These are phyloP conservation scores for Leccinum solheimii DNA, from an alignment of 1,284 basidiomycete species.

Conservation along the genomic window DNA sequence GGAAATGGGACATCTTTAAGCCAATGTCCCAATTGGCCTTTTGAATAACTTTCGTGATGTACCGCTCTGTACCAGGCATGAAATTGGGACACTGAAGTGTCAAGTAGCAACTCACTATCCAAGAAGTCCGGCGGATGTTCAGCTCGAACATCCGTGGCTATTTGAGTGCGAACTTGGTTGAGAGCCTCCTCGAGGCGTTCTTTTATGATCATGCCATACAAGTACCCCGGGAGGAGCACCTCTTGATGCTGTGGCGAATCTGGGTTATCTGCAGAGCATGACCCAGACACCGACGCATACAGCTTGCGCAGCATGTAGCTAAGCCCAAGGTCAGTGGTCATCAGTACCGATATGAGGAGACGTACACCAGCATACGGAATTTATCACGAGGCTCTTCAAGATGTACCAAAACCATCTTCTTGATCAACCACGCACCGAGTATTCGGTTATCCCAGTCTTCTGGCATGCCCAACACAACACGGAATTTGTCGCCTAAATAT, in stretches of 20 bases:
- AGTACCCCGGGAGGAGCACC: constrained; percentile 88
- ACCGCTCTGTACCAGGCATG: constrained; percentile 56
- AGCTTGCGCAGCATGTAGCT: constrained; percentile 98
- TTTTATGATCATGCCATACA: constrained; percentile 98
- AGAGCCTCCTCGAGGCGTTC: constrained; percentile 94
- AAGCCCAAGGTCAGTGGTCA: constrained; percentile 14
- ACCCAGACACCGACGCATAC: constrained; percentile 88
- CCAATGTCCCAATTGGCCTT: constrained; percentile 94
- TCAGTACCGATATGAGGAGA: neutral
- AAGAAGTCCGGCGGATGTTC: constrained; percentile 81
- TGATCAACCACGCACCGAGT: constrained; percentile 82
- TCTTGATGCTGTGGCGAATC: constrained; percentile 99
- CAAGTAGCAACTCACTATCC: constrained; percentile 59
- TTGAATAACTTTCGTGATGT: constrained; percentile 76
- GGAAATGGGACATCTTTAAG: constrained; percentile 87
- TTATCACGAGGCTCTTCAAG: constrained; percentile 91
- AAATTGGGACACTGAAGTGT: constrained; percentile 7
- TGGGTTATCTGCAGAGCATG: constrained; percentile 94
- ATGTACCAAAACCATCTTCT: constrained; percentile 90
- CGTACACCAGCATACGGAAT: constrained; percentile 90
- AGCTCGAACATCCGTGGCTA: constrained; percentile 75
- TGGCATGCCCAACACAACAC: constrained; percentile 87
- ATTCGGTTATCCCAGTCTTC: constrained; percentile 91
- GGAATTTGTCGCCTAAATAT: constrained; percentile 98
- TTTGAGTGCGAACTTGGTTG: constrained; percentile 72